phyloP scores from a whole-genome alignment of 2,329 filamentous ascomycete genomes.

The Sporothrix euskadiensis region DNA sequence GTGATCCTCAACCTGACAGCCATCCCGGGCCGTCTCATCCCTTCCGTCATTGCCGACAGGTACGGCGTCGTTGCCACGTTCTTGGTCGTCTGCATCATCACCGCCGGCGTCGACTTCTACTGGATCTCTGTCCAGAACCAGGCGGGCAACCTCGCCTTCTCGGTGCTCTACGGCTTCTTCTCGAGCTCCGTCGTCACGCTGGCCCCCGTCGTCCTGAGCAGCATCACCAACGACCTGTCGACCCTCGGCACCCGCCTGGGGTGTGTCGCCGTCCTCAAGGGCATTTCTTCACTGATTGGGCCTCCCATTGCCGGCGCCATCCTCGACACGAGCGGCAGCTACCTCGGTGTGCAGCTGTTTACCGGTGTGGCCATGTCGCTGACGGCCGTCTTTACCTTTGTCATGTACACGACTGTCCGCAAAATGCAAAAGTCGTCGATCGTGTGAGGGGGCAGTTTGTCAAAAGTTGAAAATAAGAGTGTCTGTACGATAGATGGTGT shows the following conservation, averaged over 20 bases:
- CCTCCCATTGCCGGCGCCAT: conserved; percentile 30
- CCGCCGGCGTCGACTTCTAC: conserved; percentile 38
- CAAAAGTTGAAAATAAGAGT: no score
- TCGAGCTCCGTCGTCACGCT: conserved; percentile 33
- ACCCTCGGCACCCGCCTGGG: conserved; percentile 28
- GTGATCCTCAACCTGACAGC: conserved; percentile 41
- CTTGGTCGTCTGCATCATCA: conserved; percentile 34
- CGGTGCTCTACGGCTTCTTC: conserved; percentile 39
- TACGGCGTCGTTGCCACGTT: conserved; percentile 41
- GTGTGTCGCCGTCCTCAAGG: conserved; percentile 26
- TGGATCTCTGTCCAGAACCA: conserved; percentile 40
- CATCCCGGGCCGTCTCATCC: conserved; percentile 39
- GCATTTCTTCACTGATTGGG: conserved; percentile 24
- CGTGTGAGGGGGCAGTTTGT: background rate
- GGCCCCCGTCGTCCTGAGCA: conserved; percentile 28
- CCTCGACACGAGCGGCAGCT: conserved; percentile 20
- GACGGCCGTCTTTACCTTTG: background rate
- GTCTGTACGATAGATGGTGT: no score
- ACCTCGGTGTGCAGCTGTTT: conserved; percentile 30
- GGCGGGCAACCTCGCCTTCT: conserved; percentile 39
- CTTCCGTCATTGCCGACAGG: conserved; percentile 38
- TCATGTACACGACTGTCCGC: conserved; percentile 8
- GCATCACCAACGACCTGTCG: conserved; percentile 27
- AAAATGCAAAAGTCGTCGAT: background rate
- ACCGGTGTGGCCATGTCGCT: conserved; percentile 20